Evolutionary conservation across 345 rosid genomes (phyloP), one percentile per base, ranked within the genome.

Genomic region (Orychophragmus violaceus): DNA sequence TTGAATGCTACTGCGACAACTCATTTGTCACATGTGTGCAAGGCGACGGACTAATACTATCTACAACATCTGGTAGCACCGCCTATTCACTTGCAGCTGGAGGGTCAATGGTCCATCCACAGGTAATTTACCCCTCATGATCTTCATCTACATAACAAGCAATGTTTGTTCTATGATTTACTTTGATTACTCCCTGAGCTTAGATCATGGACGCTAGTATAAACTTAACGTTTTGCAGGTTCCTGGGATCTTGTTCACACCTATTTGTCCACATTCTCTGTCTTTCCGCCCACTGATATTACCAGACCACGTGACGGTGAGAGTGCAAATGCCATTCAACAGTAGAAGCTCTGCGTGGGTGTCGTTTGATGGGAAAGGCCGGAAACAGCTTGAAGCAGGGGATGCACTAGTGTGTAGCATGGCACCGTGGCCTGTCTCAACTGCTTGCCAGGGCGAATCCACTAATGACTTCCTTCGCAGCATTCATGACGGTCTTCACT

Each of bases 101-200:
- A 64, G 99, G 99, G 50, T 95, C 99, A 66, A 91, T 95, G 98
- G 99, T 95, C 61, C 99, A 95, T 72, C 99, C 99, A 10, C 98
- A 95, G 95, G 99, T 87, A 77, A 39, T n/a, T 33, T 37, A 21
- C 17, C 6, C 39, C 42, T 3, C 7, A 48, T 45, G 50, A 32
- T 61, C 24, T 28, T 58, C 24, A 9, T 48, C 53, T 49, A 30
- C 54, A 16, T 24, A 51, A 6, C 35, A 51, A 29, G 14, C 59
- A 32, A 17, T 17, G 14, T 32, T 52, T 9, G 11, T 45, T 18
- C 50, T 37, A 37, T 41, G 46, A 41, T 36, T 36, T 46, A n/a
- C n/a, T n/a, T n/a, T n/a, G n/a, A n/a, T n/a, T n/a, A n/a, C n/a
- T n/a, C n/a, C n/a, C n/a, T n/a, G n/a, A n/a, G n/a, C n/a, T n/a